Conservation (phyloP, 257 asterid species). For the Craterostigma plantagineum region DNA sequence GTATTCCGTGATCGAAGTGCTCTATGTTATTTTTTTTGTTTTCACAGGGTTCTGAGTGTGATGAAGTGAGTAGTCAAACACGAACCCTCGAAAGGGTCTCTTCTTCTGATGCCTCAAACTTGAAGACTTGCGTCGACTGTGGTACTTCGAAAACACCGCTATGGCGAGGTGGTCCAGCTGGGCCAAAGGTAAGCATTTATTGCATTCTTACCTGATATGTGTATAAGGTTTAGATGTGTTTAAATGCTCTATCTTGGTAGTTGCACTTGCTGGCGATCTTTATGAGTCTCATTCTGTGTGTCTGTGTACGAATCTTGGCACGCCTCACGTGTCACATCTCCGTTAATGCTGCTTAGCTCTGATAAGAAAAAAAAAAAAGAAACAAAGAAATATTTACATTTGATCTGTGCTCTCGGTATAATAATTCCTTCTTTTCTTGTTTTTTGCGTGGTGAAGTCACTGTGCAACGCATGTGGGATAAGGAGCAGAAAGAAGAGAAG, state of each 20-base stretch:
- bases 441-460: slow-evolving; percentile 4
- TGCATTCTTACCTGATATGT: background rate
- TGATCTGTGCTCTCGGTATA: background rate
- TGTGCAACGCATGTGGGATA: slow-evolving; percentile 9
- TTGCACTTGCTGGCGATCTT: background rate
- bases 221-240: no score
- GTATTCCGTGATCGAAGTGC: background rate
- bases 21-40: background rate
- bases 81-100: slow-evolving; percentile 40
- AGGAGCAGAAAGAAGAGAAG: slow-evolving; percentile 7
- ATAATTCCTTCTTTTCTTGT: background rate
- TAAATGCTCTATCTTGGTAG: background rate
- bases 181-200: slow-evolving; percentile 52
- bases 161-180: slow-evolving; percentile 99
- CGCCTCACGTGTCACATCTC: background rate
- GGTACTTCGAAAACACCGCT: slow-evolving; percentile 91
- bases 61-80: slow-evolving; percentile 37
- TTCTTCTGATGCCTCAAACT: slow-evolving; percentile 31
- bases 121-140: slow-evolving; percentile 75
- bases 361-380: no score
- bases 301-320: no score
- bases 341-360: no score
- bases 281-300: no score
- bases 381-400: no score
- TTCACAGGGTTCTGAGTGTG: slow-evolving; percentile 47